Evolutionary conservation across 805 yeast species (phyloP), one percentile per base, ranked within the genome.

Genomic region (Wickerhamiella sergipiensis): DNA sequence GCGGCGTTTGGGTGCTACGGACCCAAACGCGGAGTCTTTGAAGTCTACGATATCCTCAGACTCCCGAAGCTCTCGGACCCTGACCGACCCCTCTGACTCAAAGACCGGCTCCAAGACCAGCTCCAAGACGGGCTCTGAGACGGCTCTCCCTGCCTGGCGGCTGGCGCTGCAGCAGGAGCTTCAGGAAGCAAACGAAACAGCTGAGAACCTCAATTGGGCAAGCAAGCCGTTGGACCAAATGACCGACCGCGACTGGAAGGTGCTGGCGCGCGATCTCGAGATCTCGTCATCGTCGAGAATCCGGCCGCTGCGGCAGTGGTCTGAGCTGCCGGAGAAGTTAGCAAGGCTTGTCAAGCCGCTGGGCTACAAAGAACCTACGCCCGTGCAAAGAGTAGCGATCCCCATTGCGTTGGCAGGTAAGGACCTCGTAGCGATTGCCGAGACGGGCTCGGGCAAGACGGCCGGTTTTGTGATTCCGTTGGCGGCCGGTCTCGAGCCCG

Each of bases 361-460:
- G 7, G 73, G 76, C 0, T 88, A 77, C 59, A 54, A 57, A 1
- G 77, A 76, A 8, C 97, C 97, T 3, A 85, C 97, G 0, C 92
- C 97, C 0, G 83, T 92, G 52, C 98, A 90, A 64, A 69, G 96
- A 55, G 92, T 94, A 0, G 75, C 96, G 0, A 78, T 90, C 4
- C 96, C 97, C 0, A 68, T 81, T 23, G 81, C 83, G 0, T 59
- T 81, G 21, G 63, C 69, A 0, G 69, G 74, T 2, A 66, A 78
- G 22, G 96, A 90, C 63, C 71, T 85, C 1, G 72, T 89, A 19
- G 97, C 95, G 13, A 76, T 89, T n/a, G 97, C 97, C 0, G 88
- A 88, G 57, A 90, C 98, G 0, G 98, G 98, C 12, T 85, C 95
- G 1, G 98, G 98, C 59, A 90, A 92, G 63, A 90, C 98, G 0